Percentiles rank a stretch among this genome's conserved stretches.
These are phyloP conservation scores for Plasmodium blacklocki DNA, from an alignment of 169 alveolate species.

Conservation along the genomic window DNA sequence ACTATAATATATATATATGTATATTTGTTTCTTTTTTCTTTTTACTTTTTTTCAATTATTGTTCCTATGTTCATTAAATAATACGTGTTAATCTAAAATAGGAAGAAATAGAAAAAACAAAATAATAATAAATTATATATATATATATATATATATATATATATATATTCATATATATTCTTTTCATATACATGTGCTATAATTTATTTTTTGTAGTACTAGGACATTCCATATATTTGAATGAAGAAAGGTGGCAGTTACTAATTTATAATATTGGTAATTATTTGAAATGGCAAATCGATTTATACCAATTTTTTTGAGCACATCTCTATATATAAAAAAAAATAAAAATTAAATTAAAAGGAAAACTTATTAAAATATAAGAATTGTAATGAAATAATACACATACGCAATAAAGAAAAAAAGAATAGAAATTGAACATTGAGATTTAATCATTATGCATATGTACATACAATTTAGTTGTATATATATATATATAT, in stretches of 20 bases:
- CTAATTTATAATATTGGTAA: constrained; percentile 20
- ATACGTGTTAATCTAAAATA: constrained; percentile 40
- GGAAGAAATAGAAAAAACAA: background rate
- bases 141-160: constrained; percentile 1
- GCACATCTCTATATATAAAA: constrained; percentile 11
- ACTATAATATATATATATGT: no score
- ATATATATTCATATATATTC: background rate
- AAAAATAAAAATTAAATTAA: background rate
- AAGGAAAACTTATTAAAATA: no score
- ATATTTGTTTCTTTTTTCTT: background rate
- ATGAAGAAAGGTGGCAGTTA: constrained; percentile 47
- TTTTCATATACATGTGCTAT: background rate
- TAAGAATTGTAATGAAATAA: no score
- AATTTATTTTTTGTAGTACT: background rate
- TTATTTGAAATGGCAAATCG: constrained; percentile 18
- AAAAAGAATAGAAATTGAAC: background rate
- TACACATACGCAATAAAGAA: no score
- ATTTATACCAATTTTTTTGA: constrained; percentile 24
- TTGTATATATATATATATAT: background rate
- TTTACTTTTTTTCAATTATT: constrained; percentile 40
- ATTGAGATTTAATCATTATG: background rate
- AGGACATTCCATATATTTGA: constrained; percentile 40
- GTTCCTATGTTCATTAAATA: constrained; percentile 57
- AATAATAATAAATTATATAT: no score
- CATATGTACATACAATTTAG: background rate